Evolutionary conservation across 805 yeast genomes (phyloP).

Genomic region (Ogataea haglerorum): DNA sequence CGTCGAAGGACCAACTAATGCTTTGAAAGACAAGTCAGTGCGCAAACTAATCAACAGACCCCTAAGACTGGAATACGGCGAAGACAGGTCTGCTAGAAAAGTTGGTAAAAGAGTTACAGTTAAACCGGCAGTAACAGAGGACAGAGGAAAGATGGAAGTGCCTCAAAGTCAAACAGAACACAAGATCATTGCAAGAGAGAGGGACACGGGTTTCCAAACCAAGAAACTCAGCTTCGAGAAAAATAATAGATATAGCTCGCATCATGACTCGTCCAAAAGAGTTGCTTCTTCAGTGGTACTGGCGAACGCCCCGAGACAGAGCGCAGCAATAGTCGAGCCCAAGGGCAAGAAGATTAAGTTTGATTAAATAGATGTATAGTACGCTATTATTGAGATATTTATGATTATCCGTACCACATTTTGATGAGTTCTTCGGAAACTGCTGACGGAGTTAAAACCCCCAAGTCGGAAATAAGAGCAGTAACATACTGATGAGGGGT

Average conservation of each 20-base stretch:
- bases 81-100: slow-evolving; percentile 67
- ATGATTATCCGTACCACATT: slow-evolving; percentile 84
- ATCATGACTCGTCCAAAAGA: slow-evolving; percentile 31
- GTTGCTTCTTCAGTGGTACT: slow-evolving; percentile 78
- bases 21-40: slow-evolving; percentile 68
- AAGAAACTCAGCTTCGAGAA: slow-evolving; percentile 16
- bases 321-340: slow-evolving; percentile 84
- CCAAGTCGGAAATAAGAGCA: slow-evolving; percentile 92
- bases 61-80: slow-evolving; percentile 87
- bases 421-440: slow-evolving; percentile 98
- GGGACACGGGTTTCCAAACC: slow-evolving; percentile 27
- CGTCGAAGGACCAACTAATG: slow-evolving; percentile 78
- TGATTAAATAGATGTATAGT: slow-evolving; percentile 35
- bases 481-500: slow-evolving; percentile 96
- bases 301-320: slow-evolving; percentile 84
- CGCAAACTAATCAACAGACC: slow-evolving; percentile 68
- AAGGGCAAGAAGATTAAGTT: slow-evolving; percentile 84
- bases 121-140: slow-evolving; percentile 2
- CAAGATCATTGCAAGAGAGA: slow-evolving; percentile 15
- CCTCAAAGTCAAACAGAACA: background rate
- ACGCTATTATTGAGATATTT: slow-evolving; percentile 6
- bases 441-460: slow-evolving; percentile 95
- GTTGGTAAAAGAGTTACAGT: slow-evolving; percentile 14
- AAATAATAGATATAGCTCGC: background rate
- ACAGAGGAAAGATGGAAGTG: slow-evolving; percentile 1